phyloP scores from a whole-genome alignment of 2,329 filamentous ascomycete species.

The Apiospora hydei region DNA sequence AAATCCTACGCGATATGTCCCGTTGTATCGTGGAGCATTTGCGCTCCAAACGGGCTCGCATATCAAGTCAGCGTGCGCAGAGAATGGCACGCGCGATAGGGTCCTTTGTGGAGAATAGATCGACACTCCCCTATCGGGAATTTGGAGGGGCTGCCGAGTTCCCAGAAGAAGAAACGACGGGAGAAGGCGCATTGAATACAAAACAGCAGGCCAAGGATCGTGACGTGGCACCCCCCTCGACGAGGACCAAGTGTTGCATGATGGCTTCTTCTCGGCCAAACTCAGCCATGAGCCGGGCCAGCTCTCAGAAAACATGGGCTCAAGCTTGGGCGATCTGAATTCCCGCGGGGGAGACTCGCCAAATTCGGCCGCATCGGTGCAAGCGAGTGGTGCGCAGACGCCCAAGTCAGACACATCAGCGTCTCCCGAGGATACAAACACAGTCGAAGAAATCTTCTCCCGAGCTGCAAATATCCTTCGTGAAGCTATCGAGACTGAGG shows the following conservation, averaged over 20 bases:
- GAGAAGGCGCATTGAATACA: background rate
- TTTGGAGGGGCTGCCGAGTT: slow-evolving; percentile 24
- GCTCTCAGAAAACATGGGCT: background rate
- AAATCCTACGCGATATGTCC: slow-evolving; percentile 30
- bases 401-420: background rate
- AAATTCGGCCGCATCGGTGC: background rate
- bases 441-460: slow-evolving; percentile 42
- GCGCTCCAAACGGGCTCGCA: slow-evolving; percentile 21
- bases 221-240: background rate
- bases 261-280: background rate
- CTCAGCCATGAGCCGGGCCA: background rate
- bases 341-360: background rate
- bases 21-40: slow-evolving; percentile 29
- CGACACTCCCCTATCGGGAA: slow-evolving; percentile 31
- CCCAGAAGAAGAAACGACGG: background rate
- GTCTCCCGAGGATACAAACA: background rate
- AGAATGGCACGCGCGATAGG: slow-evolving; percentile 33
- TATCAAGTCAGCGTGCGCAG: slow-evolving; percentile 28
- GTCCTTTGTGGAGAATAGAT: slow-evolving; percentile 32
- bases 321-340: background rate
- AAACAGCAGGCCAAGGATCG: background rate
- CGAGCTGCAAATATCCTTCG: slow-evolving; percentile 52
- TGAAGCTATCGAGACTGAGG: slow-evolving; percentile 51
- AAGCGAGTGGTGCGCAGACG: background rate
- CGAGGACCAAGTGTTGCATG: background rate